Evolutionary conservation across 176 grass and related monocot species (phyloP), one percentile per base, ranked within the genome.

Genomic region (Carex scoparia): DNA sequence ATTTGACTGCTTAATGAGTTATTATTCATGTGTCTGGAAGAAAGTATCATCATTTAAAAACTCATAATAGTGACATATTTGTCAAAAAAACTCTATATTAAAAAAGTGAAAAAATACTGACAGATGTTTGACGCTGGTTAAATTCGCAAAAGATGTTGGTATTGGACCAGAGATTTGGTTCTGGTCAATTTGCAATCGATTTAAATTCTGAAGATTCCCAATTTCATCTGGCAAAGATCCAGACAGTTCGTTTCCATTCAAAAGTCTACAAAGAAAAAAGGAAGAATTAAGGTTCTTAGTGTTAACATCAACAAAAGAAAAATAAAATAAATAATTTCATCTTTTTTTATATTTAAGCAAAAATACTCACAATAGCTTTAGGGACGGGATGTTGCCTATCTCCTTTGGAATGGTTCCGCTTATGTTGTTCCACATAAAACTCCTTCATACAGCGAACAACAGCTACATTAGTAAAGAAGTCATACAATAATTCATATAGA

Each of bases 371-470:
- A 99, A 53, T 65, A 99, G 96, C 79, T 69, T 80, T 64, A 99
- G 83, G 12, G 85, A 84, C 67, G 71, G 55, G 68, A 99, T 90
- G 51, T 91, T 94, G 79, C 96, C 96, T 84, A 99, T 83, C 90
- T 99, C 96, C 86, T 88, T 95, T 0, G 96, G 96, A 42, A 99
- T 95, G 66, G 84, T 91, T 71, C 96, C 96, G 88, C n/a, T 89
- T 73, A 99, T 85, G 46, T 88, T 91, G 32, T 99, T 99, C 96
- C 96, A 99, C 96, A 99, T 99, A 72, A 99, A 95, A 73, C 92
- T 91, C 88, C 96, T 99, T 86, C 31, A 19, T 81, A 86, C 83
- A 82, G 3, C 51, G 72, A 18, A 69, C 32, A 64, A 23, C 18
- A 54, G 62, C 64, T 65, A 67, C 51, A 84, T 66, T 76, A 69